Conservation (phyloP, 805 yeast genomes). For the Kluyveromyces starmeri region DNA sequence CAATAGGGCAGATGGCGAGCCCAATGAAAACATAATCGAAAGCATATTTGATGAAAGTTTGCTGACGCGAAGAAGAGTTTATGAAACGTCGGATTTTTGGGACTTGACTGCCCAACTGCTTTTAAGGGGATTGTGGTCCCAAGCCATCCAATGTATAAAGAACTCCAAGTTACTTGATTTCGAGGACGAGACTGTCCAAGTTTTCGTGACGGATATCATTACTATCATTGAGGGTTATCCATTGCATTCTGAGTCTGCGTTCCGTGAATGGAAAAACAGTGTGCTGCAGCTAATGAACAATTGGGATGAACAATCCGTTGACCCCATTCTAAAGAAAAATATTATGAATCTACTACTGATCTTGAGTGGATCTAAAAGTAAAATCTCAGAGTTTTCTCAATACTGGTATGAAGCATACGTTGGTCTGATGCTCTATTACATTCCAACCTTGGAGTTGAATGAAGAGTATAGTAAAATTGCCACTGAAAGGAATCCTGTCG, state of each 20-base stretch:
- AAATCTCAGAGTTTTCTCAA: conserved; percentile 43
- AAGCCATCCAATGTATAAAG: conserved; percentile 36
- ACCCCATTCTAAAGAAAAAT: conserved; percentile 21
- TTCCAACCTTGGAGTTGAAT: conserved; percentile 41
- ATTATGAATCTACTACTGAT: conserved; percentile 28
- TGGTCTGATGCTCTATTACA: conserved; percentile 48
- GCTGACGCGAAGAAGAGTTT: conserved; percentile 37
- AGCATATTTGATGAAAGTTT: conserved; percentile 33
- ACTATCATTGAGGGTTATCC: conserved; percentile 32
- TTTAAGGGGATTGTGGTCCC: conserved; percentile 51
- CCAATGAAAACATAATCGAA: conserved; percentile 43
- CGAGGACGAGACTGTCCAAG: conserved; percentile 18
- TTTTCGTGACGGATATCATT: conserved; percentile 28
- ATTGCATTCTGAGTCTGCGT: conserved; percentile 22
- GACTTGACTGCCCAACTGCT: conserved; percentile 47
- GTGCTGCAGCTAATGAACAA: conserved; percentile 22
- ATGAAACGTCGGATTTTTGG: conserved; percentile 46
- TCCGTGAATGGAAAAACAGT: conserved; percentile 32
- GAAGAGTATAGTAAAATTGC: conserved; percentile 35
- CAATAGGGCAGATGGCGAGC: conserved; percentile 60
- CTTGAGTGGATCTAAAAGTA: conserved; percentile 32
- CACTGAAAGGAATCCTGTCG: conserved; percentile 28
- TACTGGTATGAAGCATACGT: conserved; percentile 63
- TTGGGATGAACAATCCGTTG: conserved; percentile 19
- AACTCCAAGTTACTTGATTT: conserved; percentile 18